Evolutionary conservation across 164 flowering plant genomes (phyloP).

Genomic region (Nelumbo lutea): DNA sequence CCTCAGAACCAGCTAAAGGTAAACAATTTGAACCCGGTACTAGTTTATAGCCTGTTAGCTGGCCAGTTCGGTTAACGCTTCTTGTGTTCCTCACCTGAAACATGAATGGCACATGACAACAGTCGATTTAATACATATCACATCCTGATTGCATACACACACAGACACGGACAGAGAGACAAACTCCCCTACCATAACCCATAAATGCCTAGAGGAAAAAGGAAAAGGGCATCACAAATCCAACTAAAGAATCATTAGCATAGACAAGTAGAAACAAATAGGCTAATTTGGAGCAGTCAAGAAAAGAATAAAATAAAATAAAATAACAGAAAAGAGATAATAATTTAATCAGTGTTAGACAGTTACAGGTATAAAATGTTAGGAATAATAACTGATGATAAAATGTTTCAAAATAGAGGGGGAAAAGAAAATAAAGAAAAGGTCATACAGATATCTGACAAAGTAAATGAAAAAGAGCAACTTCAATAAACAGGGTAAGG

Average conservation of each 20-base stretch:
- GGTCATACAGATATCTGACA: neutral
- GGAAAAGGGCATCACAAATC: neutral
- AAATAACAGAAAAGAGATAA: neutral
- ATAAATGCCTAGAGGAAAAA: neutral
- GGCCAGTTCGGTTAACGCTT: constrained; percentile 80
- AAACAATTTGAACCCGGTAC: constrained; percentile 87
- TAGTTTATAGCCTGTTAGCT: constrained; percentile 75
- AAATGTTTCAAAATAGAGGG: too few species aligned
- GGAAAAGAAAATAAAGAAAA: neutral
- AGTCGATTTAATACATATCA: neutral
- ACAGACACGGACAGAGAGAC: neutral
- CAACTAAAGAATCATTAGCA: too few species aligned
- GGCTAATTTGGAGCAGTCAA: neutral
- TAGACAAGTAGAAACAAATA: too few species aligned
- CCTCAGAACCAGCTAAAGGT: constrained; percentile 80
- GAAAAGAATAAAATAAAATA: neutral
- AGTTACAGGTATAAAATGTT: too few species aligned
- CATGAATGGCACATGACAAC: constrained; percentile 5
- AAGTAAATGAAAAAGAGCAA: neutral
- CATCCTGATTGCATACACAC: too few species aligned
- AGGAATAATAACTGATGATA: too few species aligned
- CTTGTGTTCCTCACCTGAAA: constrained; percentile 75
- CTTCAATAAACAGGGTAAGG: constrained; percentile 3
- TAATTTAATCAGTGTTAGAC: too few species aligned
- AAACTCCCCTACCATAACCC: neutral